phyloP scores from a whole-genome alignment of 805 yeast genomes.

The Wickerhamomyces alni region DNA sequence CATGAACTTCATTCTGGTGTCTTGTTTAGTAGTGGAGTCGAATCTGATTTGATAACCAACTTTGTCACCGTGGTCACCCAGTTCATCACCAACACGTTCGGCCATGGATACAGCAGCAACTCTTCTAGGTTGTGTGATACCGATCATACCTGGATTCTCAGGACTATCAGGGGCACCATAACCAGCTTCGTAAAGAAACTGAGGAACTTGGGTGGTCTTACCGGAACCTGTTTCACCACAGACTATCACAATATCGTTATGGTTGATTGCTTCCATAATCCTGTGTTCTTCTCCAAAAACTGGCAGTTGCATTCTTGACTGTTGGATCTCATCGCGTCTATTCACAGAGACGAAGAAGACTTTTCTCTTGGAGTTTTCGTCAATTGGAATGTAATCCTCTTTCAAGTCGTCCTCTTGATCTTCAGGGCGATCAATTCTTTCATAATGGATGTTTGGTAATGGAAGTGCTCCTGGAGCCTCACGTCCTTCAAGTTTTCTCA shows the following conservation, averaged over 20 bases:
- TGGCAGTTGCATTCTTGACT: slow-evolving; percentile 67
- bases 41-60: slow-evolving; percentile 84
- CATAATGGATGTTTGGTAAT: slow-evolving; percentile 32
- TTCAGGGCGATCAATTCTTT: slow-evolving; percentile 56
- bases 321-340: slow-evolving; percentile 62
- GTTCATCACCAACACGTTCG: slow-evolving; percentile 65
- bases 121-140: slow-evolving; percentile 92
- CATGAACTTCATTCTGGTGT: slow-evolving; percentile 81
- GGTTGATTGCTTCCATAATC: slow-evolving; percentile 93
- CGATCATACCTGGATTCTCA: slow-evolving; percentile 88
- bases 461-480: slow-evolving; percentile 41
- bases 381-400: slow-evolving; percentile 55
- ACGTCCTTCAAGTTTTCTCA: slow-evolving; percentile 58
- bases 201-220: slow-evolving; percentile 97
- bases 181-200: slow-evolving; percentile 89
- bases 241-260: slow-evolving; percentile 81
- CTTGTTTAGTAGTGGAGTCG: slow-evolving; percentile 57
- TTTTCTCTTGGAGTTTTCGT: slow-evolving; percentile 43
- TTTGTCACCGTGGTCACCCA: slow-evolving; percentile 62
- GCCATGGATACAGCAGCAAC: slow-evolving; percentile 95
- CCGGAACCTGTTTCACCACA: slow-evolving; percentile 99
- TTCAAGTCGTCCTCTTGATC: slow-evolving; percentile 69
- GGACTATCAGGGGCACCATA: slow-evolving; percentile 55
- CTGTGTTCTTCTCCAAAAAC: slow-evolving; percentile 86
- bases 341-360: slow-evolving; percentile 64